Conservation (phyloP, 306 rosid genomes). For the Fragaria ananassa region DNA sequence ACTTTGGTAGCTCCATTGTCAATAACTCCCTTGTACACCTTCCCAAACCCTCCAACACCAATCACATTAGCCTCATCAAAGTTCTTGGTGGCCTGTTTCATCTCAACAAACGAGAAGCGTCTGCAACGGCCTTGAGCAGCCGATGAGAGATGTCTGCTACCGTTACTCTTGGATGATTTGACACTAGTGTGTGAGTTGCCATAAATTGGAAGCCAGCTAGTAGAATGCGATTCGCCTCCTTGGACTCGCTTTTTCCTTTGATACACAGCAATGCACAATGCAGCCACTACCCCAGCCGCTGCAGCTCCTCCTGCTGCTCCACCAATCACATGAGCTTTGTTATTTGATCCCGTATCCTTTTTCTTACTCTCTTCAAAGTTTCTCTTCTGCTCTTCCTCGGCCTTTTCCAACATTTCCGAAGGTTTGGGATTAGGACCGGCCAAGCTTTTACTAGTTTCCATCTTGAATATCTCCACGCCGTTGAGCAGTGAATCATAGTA, state of each 20-base stretch:
- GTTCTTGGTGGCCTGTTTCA: constrained; percentile 42
- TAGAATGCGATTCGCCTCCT: constrained; percentile 39
- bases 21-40: constrained; percentile 47
- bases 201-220: constrained; percentile 49
- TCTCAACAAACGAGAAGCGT: constrained; percentile 39
- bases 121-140: constrained; percentile 53
- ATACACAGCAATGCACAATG: constrained; percentile 42
- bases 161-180: constrained; percentile 42
- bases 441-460: constrained; percentile 31
- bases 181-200: constrained; percentile 46
- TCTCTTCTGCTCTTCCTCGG: constrained; percentile 29
- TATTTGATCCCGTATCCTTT: background rate
- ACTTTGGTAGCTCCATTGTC: constrained; percentile 42
- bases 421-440: constrained; percentile 43
- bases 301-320: constrained; percentile 58
- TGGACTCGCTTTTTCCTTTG: constrained; percentile 33
- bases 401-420: constrained; percentile 33
- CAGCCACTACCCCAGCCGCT: constrained; percentile 39
- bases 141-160: constrained; percentile 27
- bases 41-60: constrained; percentile 57
- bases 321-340: constrained; percentile 35
- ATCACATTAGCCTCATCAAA: constrained; percentile 45
- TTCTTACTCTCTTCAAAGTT: constrained; percentile 13
- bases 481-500: constrained; percentile 36
- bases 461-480: constrained; percentile 45